These are phyloP conservation scores for Dentipellis fragilis DNA, from an alignment of 768 basidiomycete genomes.

Conservation along the genomic window DNA sequence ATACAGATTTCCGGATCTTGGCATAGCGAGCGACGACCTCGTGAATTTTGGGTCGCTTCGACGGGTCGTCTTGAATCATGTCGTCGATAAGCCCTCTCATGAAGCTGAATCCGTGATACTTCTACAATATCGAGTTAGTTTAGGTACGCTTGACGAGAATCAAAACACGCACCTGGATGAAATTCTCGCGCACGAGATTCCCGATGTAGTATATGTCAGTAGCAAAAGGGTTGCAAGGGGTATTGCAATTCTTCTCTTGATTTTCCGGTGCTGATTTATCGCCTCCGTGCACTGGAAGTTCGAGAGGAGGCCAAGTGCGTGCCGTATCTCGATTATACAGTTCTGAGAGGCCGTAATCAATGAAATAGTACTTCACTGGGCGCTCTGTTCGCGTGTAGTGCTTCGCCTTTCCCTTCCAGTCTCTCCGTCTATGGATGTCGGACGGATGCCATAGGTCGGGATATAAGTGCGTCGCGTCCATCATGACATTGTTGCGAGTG, in stretches of 20 bases:
- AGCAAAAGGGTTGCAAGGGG: conserved; percentile 6
- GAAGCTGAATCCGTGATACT: conserved; percentile 16
- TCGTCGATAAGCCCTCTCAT: conserved; percentile 15
- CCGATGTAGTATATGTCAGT: conserved; percentile 10
- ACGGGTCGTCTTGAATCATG: conserved; percentile 20
- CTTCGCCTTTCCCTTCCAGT: neutral
- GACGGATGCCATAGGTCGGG: conserved; percentile 5
- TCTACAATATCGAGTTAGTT: too few species aligned
- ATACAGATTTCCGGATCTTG: conserved; percentile 1
- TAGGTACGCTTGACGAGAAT: neutral
- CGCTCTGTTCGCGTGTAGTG: neutral
- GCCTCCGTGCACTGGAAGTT: conserved; percentile 3
- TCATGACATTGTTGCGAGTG: conserved; percentile 6
- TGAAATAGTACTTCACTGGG: conserved; percentile 1
- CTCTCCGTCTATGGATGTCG: neutral
- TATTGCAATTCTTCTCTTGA: neutral
- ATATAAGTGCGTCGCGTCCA: conserved; percentile 8
- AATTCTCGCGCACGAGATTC: neutral
- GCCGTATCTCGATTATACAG: conserved; percentile 2
- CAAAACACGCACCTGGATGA: neutral
- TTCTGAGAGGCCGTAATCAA: conserved; percentile 7
- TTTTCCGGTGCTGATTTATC: conserved; percentile 10
- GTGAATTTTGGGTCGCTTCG: conserved; percentile 17
- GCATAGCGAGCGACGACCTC: conserved; percentile 2
- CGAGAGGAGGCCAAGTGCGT: conserved; percentile 1